Conservation (phyloP, 768 basidiomycete genomes). For the Exidia glandulosa region DNA sequence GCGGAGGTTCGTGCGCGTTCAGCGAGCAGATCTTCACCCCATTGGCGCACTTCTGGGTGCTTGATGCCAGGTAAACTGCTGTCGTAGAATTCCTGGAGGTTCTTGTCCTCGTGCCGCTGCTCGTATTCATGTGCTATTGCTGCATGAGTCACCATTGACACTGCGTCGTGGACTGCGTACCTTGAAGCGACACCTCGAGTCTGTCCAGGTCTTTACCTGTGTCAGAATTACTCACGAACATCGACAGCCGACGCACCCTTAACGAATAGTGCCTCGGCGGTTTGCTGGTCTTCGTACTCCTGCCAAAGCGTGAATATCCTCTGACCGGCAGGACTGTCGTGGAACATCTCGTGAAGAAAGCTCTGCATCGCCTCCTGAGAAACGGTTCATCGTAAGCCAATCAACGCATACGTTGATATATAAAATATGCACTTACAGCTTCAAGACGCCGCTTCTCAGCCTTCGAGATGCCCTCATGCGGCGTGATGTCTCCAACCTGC, state of each 20-base stretch:
- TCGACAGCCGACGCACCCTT: conserved; percentile 43
- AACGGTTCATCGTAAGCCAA: conserved; percentile 32
- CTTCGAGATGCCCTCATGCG: conserved; percentile 76
- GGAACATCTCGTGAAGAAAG: conserved; percentile 84
- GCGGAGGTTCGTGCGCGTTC: conserved; percentile 31
- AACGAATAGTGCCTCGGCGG: conserved; percentile 72
- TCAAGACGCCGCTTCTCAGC: conserved; percentile 71
- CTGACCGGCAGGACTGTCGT: conserved; percentile 53
- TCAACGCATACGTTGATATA: conserved; percentile 82
- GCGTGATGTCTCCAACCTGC: conserved; percentile 92
- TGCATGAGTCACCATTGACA: neutral
- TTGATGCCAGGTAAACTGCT: conserved; percentile 60
- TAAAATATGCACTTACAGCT: conserved; percentile 32
- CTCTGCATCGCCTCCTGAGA: conserved; percentile 79
- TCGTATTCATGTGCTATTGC: conserved; percentile 64
- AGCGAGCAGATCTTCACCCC: conserved; percentile 48
- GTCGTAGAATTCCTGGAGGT: conserved; percentile 71
- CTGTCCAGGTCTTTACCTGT: conserved; percentile 61
- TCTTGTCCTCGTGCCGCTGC: conserved; percentile 30
- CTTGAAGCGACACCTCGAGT: conserved; percentile 83
- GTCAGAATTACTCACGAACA: neutral
- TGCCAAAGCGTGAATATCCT: conserved; percentile 66
- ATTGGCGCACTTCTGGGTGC: conserved; percentile 61
- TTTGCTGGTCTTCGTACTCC: conserved; percentile 76
- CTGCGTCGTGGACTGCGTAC: conserved; percentile 19